Conservation (phyloP, 768 basidiomycete genomes). For the Hygrophorus pudorinus region DNA sequence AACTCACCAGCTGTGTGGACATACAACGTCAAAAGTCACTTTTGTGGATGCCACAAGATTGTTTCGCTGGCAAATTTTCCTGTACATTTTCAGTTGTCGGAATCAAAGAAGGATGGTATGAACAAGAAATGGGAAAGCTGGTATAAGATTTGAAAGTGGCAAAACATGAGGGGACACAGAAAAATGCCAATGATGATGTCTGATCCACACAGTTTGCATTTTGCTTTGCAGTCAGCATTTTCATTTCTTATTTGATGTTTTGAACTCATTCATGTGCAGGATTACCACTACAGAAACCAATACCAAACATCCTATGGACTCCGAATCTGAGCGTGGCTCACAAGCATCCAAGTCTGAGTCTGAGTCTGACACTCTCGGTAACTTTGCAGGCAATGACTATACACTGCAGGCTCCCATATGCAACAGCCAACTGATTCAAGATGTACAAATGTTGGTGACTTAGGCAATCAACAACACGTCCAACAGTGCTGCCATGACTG, state of each 20-base stretch:
- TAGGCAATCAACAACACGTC: no score
- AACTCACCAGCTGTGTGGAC: constrained; percentile 1
- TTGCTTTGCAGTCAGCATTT: not conserved
- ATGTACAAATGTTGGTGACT: no score
- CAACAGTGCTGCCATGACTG: no score
- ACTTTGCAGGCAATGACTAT: no score
- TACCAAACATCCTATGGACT: not conserved
- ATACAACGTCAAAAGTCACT: constrained; percentile 2
- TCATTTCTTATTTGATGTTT: not conserved
- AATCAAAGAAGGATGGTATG: constrained; percentile 12
- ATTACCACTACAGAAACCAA: not conserved
- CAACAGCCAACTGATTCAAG: no score
- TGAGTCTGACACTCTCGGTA: no score
- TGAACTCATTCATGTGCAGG: not conserved
- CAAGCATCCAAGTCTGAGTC: no score
- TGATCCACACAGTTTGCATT: not conserved
- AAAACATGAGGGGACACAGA: constrained; percentile 10
- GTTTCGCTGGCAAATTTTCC: constrained; percentile 6
- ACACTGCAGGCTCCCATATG: no score
- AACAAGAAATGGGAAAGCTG: constrained; percentile 12
- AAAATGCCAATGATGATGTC: constrained; percentile 10
- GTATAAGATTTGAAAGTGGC: constrained; percentile 5
- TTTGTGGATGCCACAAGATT: constrained; percentile 3
- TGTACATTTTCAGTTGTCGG: constrained; percentile 9
- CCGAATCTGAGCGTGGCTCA: no score